phyloP scores from a whole-genome alignment of 805 yeast species.

The Lipomyces spencermartinsiae region DNA sequence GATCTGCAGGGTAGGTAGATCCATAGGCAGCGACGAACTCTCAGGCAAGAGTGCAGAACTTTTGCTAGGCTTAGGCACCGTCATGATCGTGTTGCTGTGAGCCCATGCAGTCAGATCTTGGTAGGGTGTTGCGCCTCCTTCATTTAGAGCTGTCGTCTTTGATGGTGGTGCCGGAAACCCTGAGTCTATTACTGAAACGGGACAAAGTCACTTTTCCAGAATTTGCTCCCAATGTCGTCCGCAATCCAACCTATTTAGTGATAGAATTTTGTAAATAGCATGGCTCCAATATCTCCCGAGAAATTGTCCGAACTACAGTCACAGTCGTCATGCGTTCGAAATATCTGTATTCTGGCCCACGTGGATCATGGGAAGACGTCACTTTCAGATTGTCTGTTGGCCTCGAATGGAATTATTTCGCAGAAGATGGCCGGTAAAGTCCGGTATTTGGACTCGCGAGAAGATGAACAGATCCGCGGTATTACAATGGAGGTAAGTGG shows the following conservation, averaged over 20 bases:
- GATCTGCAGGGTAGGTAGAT: not conserved
- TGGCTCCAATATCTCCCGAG: conserved; percentile 57
- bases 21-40: not conserved
- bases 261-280: conserved; percentile 5
- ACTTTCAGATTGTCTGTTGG: conserved; percentile 85
- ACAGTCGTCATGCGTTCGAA: conserved; percentile 73
- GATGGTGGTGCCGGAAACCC: no score
- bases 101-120: not conserved
- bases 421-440: conserved; percentile 95
- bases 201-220: no score
- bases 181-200: no score
- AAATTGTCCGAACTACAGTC: conserved; percentile 71
- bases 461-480: conserved; percentile 94
- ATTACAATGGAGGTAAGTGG: conserved; percentile 90
- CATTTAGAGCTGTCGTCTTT: not conserved
- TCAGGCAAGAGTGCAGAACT: not conserved
- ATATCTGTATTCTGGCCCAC: conserved; percentile 95
- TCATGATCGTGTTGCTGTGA: not conserved
- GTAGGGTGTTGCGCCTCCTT: not conserved
- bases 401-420: conserved; percentile 95
- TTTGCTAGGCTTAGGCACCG: conserved; percentile 7
- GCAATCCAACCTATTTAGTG: no score
- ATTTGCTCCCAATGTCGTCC: no score
- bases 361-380: conserved; percentile 99
- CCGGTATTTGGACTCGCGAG: conserved; percentile 88